Percentiles rank a stretch among this genome's conserved stretches.
phyloP scores from a whole-genome alignment of 768 basidiomycete species.

The Chalciporus pseudorubinellus region DNA sequence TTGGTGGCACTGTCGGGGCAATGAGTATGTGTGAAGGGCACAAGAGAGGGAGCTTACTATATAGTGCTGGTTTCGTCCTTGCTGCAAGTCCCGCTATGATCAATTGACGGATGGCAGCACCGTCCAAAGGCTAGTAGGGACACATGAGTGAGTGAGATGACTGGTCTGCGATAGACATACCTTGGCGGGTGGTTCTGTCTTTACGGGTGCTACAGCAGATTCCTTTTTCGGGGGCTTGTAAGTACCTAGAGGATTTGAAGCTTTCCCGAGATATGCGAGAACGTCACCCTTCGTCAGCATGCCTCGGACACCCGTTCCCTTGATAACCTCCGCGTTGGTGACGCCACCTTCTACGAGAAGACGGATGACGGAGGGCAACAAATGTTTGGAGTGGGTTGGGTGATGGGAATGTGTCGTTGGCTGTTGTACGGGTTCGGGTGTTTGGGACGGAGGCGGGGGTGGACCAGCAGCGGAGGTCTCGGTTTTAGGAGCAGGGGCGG shows the following conservation, averaged over 20 bases:
- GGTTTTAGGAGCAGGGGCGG: constrained; percentile 15
- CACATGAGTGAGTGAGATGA: not conserved
- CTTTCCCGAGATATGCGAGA: constrained; percentile 79
- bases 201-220: constrained; percentile 26
- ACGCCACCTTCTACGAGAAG: constrained; percentile 61
- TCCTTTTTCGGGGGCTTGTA: constrained; percentile 48
- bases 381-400: constrained; percentile 57
- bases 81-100: constrained; percentile 60
- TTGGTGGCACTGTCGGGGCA: constrained; percentile 36
- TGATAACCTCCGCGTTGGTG: constrained; percentile 61
- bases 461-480: constrained; percentile 20
- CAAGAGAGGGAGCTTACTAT: constrained; percentile 35
- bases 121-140: constrained; percentile 51
- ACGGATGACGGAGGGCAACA: constrained; percentile 90
- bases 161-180: constrained; percentile 24
- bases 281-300: constrained; percentile 98
- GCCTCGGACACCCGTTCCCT: constrained; percentile 86
- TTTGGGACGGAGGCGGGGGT: constrained; percentile 15
- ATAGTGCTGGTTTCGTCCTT: constrained; percentile 48
- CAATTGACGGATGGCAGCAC: constrained; percentile 58
- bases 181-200: constrained; percentile 37
- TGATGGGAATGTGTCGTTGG: constrained; percentile 36
- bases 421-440: constrained; percentile 23
- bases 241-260: constrained; percentile 73
- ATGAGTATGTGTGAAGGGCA: constrained; percentile 6